These are phyloP conservation scores for Arabidopsis hybrid DNA, from an alignment of 441 rosid genomes.

Conservation along the genomic window DNA sequence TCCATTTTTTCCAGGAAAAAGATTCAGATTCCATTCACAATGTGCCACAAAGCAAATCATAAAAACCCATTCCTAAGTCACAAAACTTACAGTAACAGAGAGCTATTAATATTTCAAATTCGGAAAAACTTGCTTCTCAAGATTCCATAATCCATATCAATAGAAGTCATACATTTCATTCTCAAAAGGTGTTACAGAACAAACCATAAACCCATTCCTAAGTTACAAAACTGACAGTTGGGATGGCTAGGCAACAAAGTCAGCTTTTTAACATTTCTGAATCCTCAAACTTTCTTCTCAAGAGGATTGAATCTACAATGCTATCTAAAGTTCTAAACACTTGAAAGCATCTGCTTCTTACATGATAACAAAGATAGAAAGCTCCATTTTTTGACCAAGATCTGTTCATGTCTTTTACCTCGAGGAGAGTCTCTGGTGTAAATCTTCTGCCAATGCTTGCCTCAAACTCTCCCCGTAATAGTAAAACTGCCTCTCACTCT, in stretches of 20 bases:
- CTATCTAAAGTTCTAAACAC: slow-evolving; percentile 23
- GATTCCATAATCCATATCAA: slow-evolving; percentile 5
- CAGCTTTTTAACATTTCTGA: slow-evolving; percentile 12
- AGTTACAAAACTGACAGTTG: slow-evolving; percentile 9
- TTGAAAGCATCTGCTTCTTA: slow-evolving; percentile 20
- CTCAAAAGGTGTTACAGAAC: not conserved
- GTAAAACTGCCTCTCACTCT: slow-evolving; percentile 81
- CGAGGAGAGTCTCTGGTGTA: slow-evolving; percentile 89
- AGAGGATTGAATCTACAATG: slow-evolving; percentile 26
- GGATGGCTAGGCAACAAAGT: slow-evolving; percentile 13
- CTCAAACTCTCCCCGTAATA: slow-evolving; percentile 86
- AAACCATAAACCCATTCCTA: slow-evolving; percentile 3
- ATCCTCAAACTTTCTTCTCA: slow-evolving; percentile 27
- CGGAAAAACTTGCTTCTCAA: slow-evolving; percentile 21
- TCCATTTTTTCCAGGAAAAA: not conserved
- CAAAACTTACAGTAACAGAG: slow-evolving; percentile 2
- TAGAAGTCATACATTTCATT: slow-evolving; percentile 25
- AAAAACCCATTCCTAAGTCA: not conserved
- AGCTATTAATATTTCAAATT: not conserved
- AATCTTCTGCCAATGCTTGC: slow-evolving; percentile 94
- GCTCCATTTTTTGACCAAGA: slow-evolving; percentile 12
- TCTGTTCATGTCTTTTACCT: slow-evolving; percentile 48
- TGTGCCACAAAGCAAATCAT: slow-evolving; percentile 5
- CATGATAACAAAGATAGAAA: slow-evolving; percentile 9
- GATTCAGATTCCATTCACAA: slow-evolving; percentile 8